Evolutionary conservation across 306 rosid species (phyloP).

Genomic region (Luffa aegyptiaca): DNA sequence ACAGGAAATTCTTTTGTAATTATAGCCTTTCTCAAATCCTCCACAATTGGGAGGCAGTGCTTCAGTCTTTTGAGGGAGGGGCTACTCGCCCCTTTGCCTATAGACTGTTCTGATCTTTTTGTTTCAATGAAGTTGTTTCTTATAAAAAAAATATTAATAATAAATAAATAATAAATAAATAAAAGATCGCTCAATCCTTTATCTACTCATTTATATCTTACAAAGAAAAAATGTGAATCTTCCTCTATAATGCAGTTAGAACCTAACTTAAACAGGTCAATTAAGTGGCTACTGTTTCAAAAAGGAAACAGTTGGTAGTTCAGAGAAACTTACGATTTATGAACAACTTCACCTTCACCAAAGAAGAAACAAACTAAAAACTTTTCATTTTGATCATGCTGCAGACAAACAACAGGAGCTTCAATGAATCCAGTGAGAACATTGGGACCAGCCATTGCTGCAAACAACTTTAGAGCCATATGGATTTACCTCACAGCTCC

Average conservation of each 20-base stretch:
- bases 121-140: no score
- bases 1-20: no score
- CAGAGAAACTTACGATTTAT: background rate
- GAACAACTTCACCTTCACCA: background rate
- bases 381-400: background rate
- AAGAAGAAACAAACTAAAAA: background rate
- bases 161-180: no score
- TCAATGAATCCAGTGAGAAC: constrained; percentile 93
- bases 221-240: background rate
- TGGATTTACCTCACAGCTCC: constrained; percentile 87
- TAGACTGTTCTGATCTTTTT: no score
- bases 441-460: constrained; percentile 76
- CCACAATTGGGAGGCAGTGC: no score
- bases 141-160: no score
- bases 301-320: background rate
- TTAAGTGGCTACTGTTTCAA: background rate
- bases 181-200: background rate
- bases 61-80: no score
- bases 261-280: background rate
- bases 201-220: background rate
- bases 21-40: no score
- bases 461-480: constrained; percentile 66
- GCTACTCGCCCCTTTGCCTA: no score
- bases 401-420: constrained; percentile 59
- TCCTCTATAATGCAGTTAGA: background rate